Conservation (phyloP, 208 protist genomes). For the Acanthamoeba triangularis region DNA sequence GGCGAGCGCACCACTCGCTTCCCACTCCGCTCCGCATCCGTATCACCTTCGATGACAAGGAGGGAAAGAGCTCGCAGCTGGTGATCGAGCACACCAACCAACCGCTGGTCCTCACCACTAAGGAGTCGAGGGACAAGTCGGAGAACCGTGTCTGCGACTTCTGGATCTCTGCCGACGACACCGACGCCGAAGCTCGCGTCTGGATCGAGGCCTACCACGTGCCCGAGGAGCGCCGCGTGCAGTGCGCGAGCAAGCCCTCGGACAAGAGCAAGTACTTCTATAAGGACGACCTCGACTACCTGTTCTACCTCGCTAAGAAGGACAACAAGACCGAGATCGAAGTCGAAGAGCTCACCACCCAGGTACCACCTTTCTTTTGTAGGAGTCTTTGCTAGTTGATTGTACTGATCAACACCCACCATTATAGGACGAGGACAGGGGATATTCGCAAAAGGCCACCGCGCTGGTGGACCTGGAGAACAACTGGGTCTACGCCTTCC, state of each 20-base stretch:
- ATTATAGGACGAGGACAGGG: background rate
- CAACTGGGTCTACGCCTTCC: conserved; percentile 59
- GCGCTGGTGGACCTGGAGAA: conserved; percentile 49
- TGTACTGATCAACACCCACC: too few species aligned
- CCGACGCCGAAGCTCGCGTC: background rate
- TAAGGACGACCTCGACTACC: background rate
- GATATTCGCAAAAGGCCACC: background rate
- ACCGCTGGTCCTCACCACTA: conserved; percentile 4
- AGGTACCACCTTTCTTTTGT: background rate
- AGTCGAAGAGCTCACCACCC: background rate
- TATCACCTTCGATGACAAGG: conserved; percentile 21
- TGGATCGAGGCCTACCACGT: conserved; percentile 23
- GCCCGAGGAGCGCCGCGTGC: background rate
- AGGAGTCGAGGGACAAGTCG: conserved; percentile 23
- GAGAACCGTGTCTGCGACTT: background rate
- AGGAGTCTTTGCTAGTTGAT: background rate
- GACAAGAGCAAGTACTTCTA: conserved; percentile 26
- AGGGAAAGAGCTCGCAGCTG: background rate
- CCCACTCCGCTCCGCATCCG: conserved; percentile 32
- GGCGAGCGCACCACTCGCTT: background rate
- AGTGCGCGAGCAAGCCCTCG: conserved; percentile 5
- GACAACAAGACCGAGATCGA: conserved; percentile 13
- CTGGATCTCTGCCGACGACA: conserved; percentile 17
- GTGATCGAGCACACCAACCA: conserved; percentile 12
- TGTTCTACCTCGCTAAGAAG: conserved; percentile 25